A percentile compares a stretch with the other conserved stretches of the same genome.
Evolutionary conservation across 805 yeast genomes (phyloP).

Genomic region (Metschnikowia lochheadii): DNA sequence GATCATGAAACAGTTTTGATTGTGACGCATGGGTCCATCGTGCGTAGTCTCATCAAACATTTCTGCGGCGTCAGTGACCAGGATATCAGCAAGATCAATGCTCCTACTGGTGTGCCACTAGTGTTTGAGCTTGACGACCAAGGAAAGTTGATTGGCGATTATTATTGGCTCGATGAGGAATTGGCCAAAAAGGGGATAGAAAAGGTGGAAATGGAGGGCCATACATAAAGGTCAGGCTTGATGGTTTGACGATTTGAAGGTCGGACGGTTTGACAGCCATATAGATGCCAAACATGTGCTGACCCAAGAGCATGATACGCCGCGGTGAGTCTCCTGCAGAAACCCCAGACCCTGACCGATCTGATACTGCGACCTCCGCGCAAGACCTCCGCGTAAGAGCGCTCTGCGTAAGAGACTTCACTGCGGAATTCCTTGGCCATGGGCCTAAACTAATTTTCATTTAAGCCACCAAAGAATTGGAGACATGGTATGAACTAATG

Average conservation of each 20-base stretch:
- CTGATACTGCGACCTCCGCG: not conserved
- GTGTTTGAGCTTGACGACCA: constrained; percentile 36
- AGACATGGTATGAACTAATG: no score
- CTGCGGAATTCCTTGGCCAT: not conserved
- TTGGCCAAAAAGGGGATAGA: constrained; percentile 37
- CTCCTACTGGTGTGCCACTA: constrained; percentile 44
- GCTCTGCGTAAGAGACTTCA: no score
- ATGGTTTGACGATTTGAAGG: no score
- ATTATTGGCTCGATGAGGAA: constrained; percentile 39
- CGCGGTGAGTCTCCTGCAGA: not conserved
- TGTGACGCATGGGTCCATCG: constrained; percentile 43
- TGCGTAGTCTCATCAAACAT: constrained; percentile 38
- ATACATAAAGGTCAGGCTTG: not conserved
- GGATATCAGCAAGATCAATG: constrained; percentile 37
- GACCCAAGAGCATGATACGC: not conserved
- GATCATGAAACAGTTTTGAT: constrained; percentile 30
- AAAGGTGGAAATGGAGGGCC: constrained; percentile 20
- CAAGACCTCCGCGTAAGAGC: not conserved
- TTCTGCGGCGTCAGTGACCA: constrained; percentile 33
- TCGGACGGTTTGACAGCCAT: no score
- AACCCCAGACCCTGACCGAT: not conserved
- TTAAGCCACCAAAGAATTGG: no score
- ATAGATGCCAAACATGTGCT: not conserved
- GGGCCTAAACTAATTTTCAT: not conserved
- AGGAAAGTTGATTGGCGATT: constrained; percentile 24